Conservation (phyloP, 345 rosid genomes). For the Hibiscus syriacus region DNA sequence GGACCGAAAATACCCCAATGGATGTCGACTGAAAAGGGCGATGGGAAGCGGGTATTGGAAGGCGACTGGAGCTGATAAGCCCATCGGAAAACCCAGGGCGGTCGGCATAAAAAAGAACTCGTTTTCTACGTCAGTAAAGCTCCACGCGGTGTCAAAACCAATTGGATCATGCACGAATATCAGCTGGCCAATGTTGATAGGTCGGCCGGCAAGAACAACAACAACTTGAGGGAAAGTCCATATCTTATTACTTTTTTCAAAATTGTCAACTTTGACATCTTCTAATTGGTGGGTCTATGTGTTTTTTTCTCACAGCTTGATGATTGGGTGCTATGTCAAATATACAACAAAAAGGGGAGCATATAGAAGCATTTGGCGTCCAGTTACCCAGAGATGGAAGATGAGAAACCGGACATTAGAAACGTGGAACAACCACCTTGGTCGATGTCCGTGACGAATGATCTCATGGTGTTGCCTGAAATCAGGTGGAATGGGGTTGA, state of each 20-base stretch:
- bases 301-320: background rate
- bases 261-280: background rate
- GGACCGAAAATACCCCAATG: too few relatives aligned
- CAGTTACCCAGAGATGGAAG: constrained; percentile 21
- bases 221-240: background rate
- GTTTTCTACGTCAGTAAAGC: too few relatives aligned
- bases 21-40: too few relatives aligned
- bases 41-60: too few relatives aligned
- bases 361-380: constrained; percentile 28
- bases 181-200: too few relatives aligned
- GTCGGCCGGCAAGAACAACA: too few relatives aligned
- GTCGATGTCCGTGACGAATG: background rate
- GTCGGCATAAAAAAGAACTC: too few relatives aligned
- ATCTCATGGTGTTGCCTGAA: constrained; percentile 16
- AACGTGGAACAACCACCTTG: background rate
- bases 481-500: constrained; percentile 29
- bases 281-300: too few relatives aligned
- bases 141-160: too few relatives aligned
- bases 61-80: too few relatives aligned
- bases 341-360: constrained; percentile 62
- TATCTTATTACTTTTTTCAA: background rate
- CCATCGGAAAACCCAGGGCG: too few relatives aligned
- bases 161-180: too few relatives aligned
- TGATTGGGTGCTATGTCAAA: constrained; percentile 60
- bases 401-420: constrained; percentile 28